phyloP scores from a whole-genome alignment of 768 basidiomycete genomes.

The Podaxis sp. region DNA sequence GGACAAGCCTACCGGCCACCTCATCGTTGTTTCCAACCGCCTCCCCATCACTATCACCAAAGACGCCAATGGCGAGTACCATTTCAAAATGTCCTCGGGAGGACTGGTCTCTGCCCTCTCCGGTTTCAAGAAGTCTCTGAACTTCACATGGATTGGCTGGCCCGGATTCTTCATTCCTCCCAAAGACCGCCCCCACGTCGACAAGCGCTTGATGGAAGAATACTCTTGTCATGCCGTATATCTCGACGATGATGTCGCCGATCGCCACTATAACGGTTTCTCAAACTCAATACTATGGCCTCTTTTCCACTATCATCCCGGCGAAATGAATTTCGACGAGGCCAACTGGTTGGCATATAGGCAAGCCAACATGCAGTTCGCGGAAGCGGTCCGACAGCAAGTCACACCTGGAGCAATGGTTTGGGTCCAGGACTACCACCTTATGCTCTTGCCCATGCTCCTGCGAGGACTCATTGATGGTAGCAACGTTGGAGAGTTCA shows the following conservation, averaged over 20 bases:
- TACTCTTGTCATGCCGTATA: conserved; percentile 98
- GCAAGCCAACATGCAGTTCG: conserved; percentile 94
- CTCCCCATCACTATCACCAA: conserved; percentile 95
- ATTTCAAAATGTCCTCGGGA: conserved; percentile 99
- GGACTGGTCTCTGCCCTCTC: conserved; percentile 96
- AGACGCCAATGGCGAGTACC: conserved; percentile 89
- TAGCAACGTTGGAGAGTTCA: conserved; percentile 54
- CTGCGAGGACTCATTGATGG: conserved; percentile 87
- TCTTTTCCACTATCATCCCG: conserved; percentile 98
- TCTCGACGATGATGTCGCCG: conserved; percentile 97
- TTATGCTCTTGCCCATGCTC: conserved; percentile 97
- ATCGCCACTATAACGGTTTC: conserved; percentile 97
- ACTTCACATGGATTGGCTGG: conserved; percentile 98
- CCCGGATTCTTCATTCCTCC: conserved; percentile 91
- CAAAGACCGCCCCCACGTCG: conserved; percentile 88
- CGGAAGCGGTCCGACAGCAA: conserved; percentile 81
- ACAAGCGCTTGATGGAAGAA: conserved; percentile 90
- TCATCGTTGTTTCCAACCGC: conserved; percentile 95
- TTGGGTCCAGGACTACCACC: conserved; percentile 98
- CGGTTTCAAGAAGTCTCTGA: conserved; percentile 97
- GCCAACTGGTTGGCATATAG: conserved; percentile 98
- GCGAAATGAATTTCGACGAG: conserved; percentile 99
- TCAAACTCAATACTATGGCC: conserved; percentile 99
- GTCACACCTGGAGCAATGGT: conserved; percentile 89
- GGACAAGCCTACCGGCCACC: conserved; percentile 49